Base-by-base conservation (phyloP, 768 basidiomycete species). In the Flagelloscypha sp. region DNA sequence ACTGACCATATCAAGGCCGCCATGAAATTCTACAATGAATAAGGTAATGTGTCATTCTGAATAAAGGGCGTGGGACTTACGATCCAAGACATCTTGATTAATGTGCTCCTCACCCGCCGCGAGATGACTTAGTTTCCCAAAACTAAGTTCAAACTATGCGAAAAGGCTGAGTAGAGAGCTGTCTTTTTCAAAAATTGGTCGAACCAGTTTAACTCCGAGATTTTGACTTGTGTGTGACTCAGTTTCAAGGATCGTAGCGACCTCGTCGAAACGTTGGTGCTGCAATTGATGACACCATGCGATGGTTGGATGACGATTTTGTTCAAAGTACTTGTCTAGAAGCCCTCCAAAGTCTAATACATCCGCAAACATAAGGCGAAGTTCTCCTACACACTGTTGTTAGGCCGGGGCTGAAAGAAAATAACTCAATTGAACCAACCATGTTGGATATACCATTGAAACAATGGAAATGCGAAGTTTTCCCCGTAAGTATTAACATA, bases 221-320 rank as follows among this genome's bases (percentile, higher is more conserved):
- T 73, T 72, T 5, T 53, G 56, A 7, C 79, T 78, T 13, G 55
- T 56, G 21, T 65, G 56, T 7, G 83, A 71, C 44, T 84, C 85
- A n/a, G 49, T 47, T 19, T 81, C 60, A 28, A 97, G 63, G 11
- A 79, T 67, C 13, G 58, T 49, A 3, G 83, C 76, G 3, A 89
- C 87, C 8, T 66, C 59, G 3, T 68, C 74, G 53, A 76, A 85
- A 31, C 77, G 65, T 24, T 62, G 66, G 37, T 79, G 76, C 3
- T 76, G 79, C 29, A 97, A 58, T 54, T 94, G 79, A 51, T 95
- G 82, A 23, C 97, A 66, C 94, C 94, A 98, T 1, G 86, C 80
- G 35, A 87, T 69, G 4, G 69, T 55, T 15, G 75, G 67, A 49
- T 80, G 65, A 2, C 65, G 70, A 29, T 70, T 62, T 29, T 70